Percentiles rank a stretch among this genome's conserved stretches.
These are phyloP conservation scores for Acorus gramineus DNA, from an alignment of 106 monocot genomes.

Conservation along the genomic window DNA sequence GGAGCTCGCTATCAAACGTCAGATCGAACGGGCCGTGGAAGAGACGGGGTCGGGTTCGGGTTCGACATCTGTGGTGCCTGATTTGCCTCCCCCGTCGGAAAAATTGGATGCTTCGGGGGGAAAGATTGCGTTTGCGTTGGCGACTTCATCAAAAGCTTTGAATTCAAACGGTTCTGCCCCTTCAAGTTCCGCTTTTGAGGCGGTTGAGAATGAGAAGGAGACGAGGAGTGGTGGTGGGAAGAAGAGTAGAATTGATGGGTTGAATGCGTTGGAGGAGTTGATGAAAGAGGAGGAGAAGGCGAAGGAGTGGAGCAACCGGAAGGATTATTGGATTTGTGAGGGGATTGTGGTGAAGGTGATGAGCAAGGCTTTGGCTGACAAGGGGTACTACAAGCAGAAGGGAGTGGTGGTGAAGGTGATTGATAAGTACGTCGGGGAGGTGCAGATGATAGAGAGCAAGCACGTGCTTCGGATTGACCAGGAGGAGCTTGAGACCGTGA, in stretches of 20 bases:
- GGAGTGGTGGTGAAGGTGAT: constrained; percentile 66
- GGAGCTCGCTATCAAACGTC: constrained; percentile 53
- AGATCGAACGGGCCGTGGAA: constrained; percentile 60
- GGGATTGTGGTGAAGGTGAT: constrained; percentile 92
- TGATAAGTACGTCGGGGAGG: constrained; percentile 83
- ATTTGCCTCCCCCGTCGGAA: not conserved
- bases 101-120: not conserved
- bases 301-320: constrained; percentile 81
- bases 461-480: constrained; percentile 83
- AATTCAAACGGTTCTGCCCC: too few relatives aligned
- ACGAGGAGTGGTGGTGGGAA: not conserved
- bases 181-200: constrained; percentile 9
- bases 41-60: not conserved
- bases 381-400: constrained; percentile 97
- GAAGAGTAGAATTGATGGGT: constrained; percentile 1
- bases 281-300: constrained; percentile 94
- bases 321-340: constrained; percentile 89
- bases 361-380: constrained; percentile 73
- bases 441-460: constrained; percentile 86
- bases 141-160: not conserved
- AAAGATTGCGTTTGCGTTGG: constrained; percentile 20
- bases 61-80: not conserved
- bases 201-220: constrained; percentile 6
- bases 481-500: constrained; percentile 90
- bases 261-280: constrained; percentile 55